These are phyloP conservation scores for Ophiostoma sp. DNA, from an alignment of 2,329 filamentous ascomycete species.

Conservation along the genomic window DNA sequence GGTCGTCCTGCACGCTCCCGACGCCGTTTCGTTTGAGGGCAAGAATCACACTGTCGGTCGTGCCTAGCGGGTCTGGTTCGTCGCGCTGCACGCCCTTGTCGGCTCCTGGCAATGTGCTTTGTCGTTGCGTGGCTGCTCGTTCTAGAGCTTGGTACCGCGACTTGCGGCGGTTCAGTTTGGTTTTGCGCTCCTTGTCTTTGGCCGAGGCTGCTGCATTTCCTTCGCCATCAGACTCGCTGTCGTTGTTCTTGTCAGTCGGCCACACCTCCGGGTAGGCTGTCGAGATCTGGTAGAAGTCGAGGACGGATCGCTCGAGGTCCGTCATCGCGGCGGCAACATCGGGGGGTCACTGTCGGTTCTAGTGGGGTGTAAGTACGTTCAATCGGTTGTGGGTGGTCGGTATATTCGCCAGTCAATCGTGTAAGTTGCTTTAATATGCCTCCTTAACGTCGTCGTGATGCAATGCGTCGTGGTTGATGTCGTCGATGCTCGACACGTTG, in stretches of 20 bases:
- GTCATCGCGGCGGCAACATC: slow-evolving; percentile 49
- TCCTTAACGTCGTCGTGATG: background rate
- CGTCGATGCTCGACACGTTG: background rate
- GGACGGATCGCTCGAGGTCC: slow-evolving; percentile 73
- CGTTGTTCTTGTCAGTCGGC: slow-evolving; percentile 76
- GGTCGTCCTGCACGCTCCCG: slow-evolving; percentile 75
- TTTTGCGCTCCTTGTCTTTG: slow-evolving; percentile 50
- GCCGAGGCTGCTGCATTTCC: slow-evolving; percentile 42
- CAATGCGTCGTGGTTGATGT: background rate
- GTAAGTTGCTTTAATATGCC: background rate
- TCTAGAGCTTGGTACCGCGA: slow-evolving; percentile 85
- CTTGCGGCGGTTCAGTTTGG: slow-evolving; percentile 60
- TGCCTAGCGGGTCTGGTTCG: slow-evolving; percentile 89
- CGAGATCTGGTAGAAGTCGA: slow-evolving; percentile 86
- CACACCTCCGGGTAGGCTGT: slow-evolving; percentile 79
- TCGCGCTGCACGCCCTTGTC: slow-evolving; percentile 72
- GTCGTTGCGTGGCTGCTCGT: slow-evolving; percentile 67
- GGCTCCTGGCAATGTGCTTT: slow-evolving; percentile 66
- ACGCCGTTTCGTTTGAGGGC: slow-evolving; percentile 75
- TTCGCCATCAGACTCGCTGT: slow-evolving; percentile 59
- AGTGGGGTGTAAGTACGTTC: background rate
- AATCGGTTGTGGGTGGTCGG: too few relatives aligned
- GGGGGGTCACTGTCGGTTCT: background rate
- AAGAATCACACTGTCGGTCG: slow-evolving; percentile 80
- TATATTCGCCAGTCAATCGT: too few relatives aligned